Base-by-base conservation (phyloP, 129 eudicot species). In the Mikania micrantha region DNA sequence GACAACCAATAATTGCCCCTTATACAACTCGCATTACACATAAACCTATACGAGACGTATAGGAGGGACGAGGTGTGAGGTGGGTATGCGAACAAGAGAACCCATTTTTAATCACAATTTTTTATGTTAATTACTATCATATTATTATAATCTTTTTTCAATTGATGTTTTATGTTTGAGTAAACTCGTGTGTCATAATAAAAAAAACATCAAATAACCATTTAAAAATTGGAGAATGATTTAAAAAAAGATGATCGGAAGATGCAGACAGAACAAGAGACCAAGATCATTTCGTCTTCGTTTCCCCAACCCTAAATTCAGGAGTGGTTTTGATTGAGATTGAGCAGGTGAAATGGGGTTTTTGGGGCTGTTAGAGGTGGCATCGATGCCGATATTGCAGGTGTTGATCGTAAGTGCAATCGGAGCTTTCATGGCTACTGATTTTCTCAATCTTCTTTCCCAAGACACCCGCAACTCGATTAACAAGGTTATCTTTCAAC, bases 391-490 rank as follows among this genome's bases (percentile, higher is more conserved):
- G 40, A 74, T 78, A 48, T 3, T 82, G 53, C 83, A 82, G 69
- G 75, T 82, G 69, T 65, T 82, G 72, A 57, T 82, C 9, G 66
- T 82, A 70, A 83, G 87, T 52, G 47, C 74, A 52, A 47, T 83
- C 19, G 87, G 87, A 63, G 84, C 81, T 72, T 77, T 83, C 67
- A 73, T 83, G 87, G 87, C 84, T 64, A 72, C 87, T 39, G 70
- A 83, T 47, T 72, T 54, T 60, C 80, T 83, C 77, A 76, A 79
- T 59, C 87, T 83, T 68, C 87, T 83, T 49, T 35, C 81, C 25
- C 66, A 72, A 5, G 21, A 68, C 25, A 72, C 84, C 0, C 64
- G 82, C 35, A 76, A 48, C 44, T 75, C 78, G 27, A 79, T 83
- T n/a, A 83, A 83, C 54, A 72, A 83, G 84, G 84, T 75, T 4